A percentile compares a stretch with the other conserved stretches of the same genome.
Evolutionary conservation across 1,284 basidiomycete genomes (phyloP).

Genomic region (Ustilago hordei): DNA sequence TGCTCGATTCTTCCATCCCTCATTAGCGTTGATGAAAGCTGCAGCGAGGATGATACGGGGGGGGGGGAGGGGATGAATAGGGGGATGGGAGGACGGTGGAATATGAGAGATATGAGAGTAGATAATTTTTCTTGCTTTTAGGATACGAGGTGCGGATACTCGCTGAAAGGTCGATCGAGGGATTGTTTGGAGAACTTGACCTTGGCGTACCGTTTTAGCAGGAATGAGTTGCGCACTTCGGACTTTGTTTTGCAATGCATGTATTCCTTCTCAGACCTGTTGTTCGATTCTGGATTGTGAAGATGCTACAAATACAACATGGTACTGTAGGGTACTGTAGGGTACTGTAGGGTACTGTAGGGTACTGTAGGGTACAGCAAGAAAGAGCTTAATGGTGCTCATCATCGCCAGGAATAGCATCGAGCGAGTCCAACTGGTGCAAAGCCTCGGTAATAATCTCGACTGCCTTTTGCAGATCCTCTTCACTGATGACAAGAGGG

Average conservation of each 20-base stretch:
- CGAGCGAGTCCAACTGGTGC: constrained; percentile 78
- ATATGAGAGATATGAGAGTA: too few relatives aligned
- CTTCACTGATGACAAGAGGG: constrained; percentile 89
- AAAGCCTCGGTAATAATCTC: constrained; percentile 82
- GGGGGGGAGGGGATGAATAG: too few relatives aligned
- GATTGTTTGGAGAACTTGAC: too few relatives aligned
- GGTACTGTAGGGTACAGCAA: neutral
- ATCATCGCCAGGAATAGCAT: constrained; percentile 63
- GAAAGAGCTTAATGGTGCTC: constrained; percentile 7
- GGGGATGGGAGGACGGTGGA: too few relatives aligned
- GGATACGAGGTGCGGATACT: too few relatives aligned
- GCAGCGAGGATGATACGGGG: too few relatives aligned
- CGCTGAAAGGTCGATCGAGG: too few relatives aligned
- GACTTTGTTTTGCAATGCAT: too few relatives aligned
- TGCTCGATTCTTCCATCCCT: constrained; percentile 8
- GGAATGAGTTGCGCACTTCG: too few relatives aligned
- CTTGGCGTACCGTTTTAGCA: too few relatives aligned
- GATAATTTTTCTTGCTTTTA: too few relatives aligned
- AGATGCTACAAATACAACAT: constrained; percentile 13
- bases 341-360: neutral
- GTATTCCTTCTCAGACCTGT: neutral
- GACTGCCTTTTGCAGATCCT: constrained; percentile 82
- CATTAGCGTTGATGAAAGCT: too few relatives aligned
- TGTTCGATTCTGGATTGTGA: neutral
- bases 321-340: neutral